Evolutionary conservation across 768 basidiomycete species (phyloP).

Genomic region (Pholiota conissans): DNA sequence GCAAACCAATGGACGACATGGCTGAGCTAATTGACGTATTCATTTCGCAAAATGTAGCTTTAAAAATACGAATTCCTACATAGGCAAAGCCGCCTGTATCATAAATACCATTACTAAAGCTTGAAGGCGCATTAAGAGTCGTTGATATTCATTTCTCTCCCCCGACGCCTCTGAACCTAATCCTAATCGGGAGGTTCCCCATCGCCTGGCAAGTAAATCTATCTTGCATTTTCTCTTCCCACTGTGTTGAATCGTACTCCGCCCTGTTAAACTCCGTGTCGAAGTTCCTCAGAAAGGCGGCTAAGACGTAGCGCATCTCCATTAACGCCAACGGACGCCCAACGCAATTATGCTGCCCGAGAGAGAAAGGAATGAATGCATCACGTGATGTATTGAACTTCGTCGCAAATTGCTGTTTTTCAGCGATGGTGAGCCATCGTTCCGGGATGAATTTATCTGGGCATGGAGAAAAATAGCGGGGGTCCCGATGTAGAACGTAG

Average conservation of each 20-base stretch:
- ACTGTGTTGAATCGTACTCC: constrained; percentile 18
- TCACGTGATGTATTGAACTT: constrained; percentile 18
- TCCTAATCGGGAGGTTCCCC: neutral
- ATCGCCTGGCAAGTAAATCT: constrained; percentile 14
- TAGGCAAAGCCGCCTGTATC: neutral
- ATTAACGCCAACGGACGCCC: constrained; percentile 35
- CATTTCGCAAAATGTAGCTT: no score
- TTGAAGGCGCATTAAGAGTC: neutral
- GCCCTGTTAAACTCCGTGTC: constrained; percentile 26
- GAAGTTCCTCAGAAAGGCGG: constrained; percentile 27
- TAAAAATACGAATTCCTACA: neutral
- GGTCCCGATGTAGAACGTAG: constrained; percentile 33
- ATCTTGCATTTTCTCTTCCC: constrained; percentile 28
- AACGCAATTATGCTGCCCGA: constrained; percentile 51
- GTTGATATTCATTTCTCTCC: neutral
- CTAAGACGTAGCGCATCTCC: constrained; percentile 26
- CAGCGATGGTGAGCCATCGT: constrained; percentile 29
- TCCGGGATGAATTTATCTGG: constrained; percentile 38
- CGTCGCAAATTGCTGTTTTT: constrained; percentile 4
- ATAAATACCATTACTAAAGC: neutral
- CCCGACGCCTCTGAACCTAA: neutral
- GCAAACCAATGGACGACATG: constrained; percentile 48
- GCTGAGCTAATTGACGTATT: constrained; percentile 38
- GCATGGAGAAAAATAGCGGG: constrained; percentile 35
- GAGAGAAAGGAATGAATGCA: constrained; percentile 36